Base-by-base conservation (phyloP, 1,139 yeast genomes). In the Hanseniaspora gamundiae region DNA sequence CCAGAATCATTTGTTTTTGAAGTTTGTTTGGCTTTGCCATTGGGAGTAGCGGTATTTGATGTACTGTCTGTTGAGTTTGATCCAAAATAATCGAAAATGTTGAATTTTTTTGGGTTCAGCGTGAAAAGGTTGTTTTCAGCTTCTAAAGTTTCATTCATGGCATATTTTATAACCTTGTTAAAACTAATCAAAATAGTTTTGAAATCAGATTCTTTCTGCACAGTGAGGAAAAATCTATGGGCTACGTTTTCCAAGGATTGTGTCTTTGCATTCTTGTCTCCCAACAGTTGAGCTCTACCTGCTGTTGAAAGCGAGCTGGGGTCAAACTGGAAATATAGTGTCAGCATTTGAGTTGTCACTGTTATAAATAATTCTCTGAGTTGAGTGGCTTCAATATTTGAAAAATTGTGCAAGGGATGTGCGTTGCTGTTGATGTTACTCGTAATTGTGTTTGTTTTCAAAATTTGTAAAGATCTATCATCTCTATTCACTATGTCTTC, bases 131-230 rank as follows among this genome's bases (percentile, higher is more conserved):
- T 62, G 7, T 65, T 54, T 48, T 65, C 69, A 42, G 58, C 59
- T 26, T 64, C 68, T 31, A 64, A 55, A 1, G 64, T 65, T 31
- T 51, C 47, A 38, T 65, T 63, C 41, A 74, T 55, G 2, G 83
- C 79, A 16, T 58, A 54, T 38, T 69, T 65, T 45, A 80, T 58
- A 3, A 78, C 67, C 35, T 63, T 61, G 14, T 77, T 56, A 26
- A 80, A 58, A 10, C 76, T 67, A 0, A 67, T 57, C 14, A 70
- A 67, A 4, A 81, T 52, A 44, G 73, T 68, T 29, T 61, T 56
- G 16, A 80, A 51, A 50, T 80, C 88, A 28, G 60, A 60, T 41
- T 76, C 76, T 48, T 74, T 76, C 42, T 69, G 69, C 3, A 80
- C 55, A 45, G 69, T 72, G n/a, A 20, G 13, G 28, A 44, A 41